Evolutionary conservation across 495 filamentous ascomycete species (phyloP).

Genomic region (Annulohypoxylon bovei): DNA sequence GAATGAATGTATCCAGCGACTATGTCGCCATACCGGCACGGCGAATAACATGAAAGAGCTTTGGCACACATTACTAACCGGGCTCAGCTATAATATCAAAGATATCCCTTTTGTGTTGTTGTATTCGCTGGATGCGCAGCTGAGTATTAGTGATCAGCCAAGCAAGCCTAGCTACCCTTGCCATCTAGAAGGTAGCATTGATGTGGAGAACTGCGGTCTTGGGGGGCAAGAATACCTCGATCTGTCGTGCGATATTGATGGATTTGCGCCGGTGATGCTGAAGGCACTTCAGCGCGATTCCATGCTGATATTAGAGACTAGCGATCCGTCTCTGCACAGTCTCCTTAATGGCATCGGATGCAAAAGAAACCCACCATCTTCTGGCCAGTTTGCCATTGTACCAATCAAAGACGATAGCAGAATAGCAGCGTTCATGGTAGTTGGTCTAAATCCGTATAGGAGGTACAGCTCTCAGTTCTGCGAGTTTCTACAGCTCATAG

Average conservation of each 20-base stretch:
- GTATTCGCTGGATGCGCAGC: constrained; percentile 61
- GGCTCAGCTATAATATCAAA: constrained; percentile 59
- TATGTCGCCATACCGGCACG: constrained; percentile 66
- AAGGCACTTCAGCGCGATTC: constrained; percentile 57
- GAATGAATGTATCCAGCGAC: constrained; percentile 65
- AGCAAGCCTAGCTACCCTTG: constrained; percentile 46
- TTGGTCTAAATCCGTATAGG: constrained; percentile 57
- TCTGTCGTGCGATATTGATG: constrained; percentile 61
- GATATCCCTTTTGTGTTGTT: constrained; percentile 69
- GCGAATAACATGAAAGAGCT: constrained; percentile 67
- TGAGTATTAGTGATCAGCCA: constrained; percentile 4
- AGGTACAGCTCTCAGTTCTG: constrained; percentile 52
- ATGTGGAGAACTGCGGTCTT: constrained; percentile 65
- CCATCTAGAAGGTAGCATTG: constrained; percentile 66
- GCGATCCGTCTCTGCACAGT: constrained; percentile 33
- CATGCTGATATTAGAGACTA: constrained; percentile 24
- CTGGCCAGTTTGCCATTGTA: constrained; percentile 46
- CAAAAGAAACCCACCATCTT: constrained; percentile 49
- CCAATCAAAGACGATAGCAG: constrained; percentile 49
- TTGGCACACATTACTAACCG: constrained; percentile 61
- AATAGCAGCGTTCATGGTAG: constrained; percentile 55
- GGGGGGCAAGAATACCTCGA: constrained; percentile 64
- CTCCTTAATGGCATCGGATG: constrained; percentile 52
- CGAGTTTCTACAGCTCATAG: constrained; percentile 34
- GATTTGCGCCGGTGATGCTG: constrained; percentile 68